Percentiles rank a stretch among this genome's conserved stretches.
These are phyloP conservation scores for Phytophthora rubi DNA, from an alignment of 352 stramenopile genomes.

Conservation along the genomic window DNA sequence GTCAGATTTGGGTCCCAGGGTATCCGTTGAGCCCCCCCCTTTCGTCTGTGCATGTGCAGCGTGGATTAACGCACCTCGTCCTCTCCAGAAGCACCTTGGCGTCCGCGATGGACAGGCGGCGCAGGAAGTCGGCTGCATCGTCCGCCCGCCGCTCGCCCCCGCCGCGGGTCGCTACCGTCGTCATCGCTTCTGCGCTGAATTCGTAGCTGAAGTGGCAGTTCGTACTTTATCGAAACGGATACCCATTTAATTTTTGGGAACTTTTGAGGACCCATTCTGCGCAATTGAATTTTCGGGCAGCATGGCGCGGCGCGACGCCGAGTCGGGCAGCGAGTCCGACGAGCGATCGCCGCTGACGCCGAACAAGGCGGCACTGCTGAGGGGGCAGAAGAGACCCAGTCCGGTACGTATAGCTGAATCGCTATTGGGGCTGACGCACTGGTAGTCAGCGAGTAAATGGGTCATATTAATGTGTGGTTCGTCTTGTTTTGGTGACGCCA, in stretches of 20 bases:
- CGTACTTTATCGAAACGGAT: constrained; percentile 23
- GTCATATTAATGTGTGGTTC: background rate
- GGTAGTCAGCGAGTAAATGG: background rate
- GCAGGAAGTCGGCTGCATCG: constrained; percentile 67
- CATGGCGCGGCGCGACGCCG: constrained; percentile 2
- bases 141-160: constrained; percentile 23
- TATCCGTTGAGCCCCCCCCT: background rate
- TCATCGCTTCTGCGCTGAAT: constrained; percentile 17
- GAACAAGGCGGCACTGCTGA: constrained; percentile 32
- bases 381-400: constrained; percentile 32
- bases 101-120: constrained; percentile 80
- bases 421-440: background rate
- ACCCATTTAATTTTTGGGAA: background rate
- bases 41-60: background rate
- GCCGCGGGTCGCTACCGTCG: background rate
- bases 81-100: constrained; percentile 83
- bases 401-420: constrained; percentile 14
- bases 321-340: constrained; percentile 29
- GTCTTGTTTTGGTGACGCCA: constrained; percentile 2
- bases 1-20: background rate
- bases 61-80: constrained; percentile 52
- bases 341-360: constrained; percentile 28
- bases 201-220: constrained; percentile 8
- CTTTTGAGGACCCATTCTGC: background rate
- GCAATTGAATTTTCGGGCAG: constrained; percentile 20